A percentile compares a stretch with the other conserved stretches of the same genome.
phyloP scores from a whole-genome alignment of 2,329 filamentous ascomycete species.

The Ophiosphaerella herpotricha region DNA sequence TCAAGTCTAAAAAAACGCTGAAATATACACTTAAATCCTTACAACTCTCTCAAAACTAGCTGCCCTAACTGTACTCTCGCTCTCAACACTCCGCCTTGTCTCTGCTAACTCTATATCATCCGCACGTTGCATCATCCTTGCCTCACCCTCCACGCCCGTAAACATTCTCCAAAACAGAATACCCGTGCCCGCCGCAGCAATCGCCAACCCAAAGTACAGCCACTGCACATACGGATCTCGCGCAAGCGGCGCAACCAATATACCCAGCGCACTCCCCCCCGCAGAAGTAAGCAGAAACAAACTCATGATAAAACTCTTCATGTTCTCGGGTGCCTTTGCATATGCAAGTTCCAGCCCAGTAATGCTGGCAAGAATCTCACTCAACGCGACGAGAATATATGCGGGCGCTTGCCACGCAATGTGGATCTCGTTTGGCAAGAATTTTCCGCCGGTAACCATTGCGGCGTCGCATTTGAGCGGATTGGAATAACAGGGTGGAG shows the following conservation, averaged over 20 bases:
- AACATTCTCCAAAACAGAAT: conserved; percentile 60
- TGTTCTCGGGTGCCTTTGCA: conserved; percentile 51
- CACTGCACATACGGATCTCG: conserved; percentile 69
- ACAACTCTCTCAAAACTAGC: neutral
- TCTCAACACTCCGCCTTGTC: conserved; percentile 2
- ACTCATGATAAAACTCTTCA: conserved; percentile 58
- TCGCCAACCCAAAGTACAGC: conserved; percentile 66
- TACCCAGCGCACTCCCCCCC: conserved; percentile 63
- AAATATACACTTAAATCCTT: neutral
- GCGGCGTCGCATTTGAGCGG: conserved; percentile 47
- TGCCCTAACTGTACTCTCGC: conserved; percentile 3
- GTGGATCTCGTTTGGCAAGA: conserved; percentile 50
- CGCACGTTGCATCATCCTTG: conserved; percentile 4
- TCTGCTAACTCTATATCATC: conserved; percentile 22
- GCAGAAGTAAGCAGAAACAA: conserved; percentile 66
- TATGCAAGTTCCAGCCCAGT: conserved; percentile 56
- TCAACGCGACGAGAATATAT: conserved; percentile 52
- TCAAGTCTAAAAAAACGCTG: neutral
- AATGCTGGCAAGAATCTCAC: conserved; percentile 54
- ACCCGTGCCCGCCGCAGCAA: conserved; percentile 55
- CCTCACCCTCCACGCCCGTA: conserved; percentile 20
- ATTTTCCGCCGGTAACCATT: conserved; percentile 34
- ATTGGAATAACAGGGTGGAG: conserved; percentile 58
- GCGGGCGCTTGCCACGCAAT: conserved; percentile 53
- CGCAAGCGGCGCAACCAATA: conserved; percentile 64